Percentiles rank a stretch among this genome's conserved stretches.
These are phyloP conservation scores for Cytospora leucostoma DNA, from an alignment of 2,329 filamentous ascomycete species.

Conservation along the genomic window DNA sequence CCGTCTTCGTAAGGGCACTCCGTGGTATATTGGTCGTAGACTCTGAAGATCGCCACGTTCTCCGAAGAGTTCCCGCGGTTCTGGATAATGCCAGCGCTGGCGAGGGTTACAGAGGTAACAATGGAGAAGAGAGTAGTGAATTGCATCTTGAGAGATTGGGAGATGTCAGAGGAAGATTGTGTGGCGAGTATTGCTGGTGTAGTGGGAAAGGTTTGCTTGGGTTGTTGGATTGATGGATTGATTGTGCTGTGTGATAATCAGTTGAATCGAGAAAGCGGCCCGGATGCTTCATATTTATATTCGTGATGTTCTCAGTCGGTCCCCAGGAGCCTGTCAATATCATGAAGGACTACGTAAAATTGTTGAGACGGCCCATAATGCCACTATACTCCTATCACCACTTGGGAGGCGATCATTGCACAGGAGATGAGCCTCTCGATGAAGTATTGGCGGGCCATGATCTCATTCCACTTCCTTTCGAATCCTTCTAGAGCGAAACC, in stretches of 20 bases:
- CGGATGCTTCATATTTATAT: not conserved
- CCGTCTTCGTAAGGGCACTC: not conserved
- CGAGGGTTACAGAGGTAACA: conserved; percentile 3
- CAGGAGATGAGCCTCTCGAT: too few relatives aligned
- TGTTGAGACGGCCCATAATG: not conserved
- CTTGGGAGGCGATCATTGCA: too few relatives aligned
- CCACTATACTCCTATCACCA: too few relatives aligned
- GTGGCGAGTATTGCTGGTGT: not conserved
- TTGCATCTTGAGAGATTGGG: not conserved
- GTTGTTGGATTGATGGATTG: not conserved
- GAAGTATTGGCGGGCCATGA: too few relatives aligned
- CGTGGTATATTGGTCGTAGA: conserved; percentile 5
- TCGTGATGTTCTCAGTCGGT: not conserved
- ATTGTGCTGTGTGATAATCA: not conserved
- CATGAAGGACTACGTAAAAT: not conserved
- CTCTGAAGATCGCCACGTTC: not conserved
- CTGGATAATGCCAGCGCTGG: not conserved
- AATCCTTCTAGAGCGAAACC: too few relatives aligned
- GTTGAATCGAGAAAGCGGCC: not conserved
- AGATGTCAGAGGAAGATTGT: not conserved
- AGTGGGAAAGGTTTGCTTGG: not conserved
- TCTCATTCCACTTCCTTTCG: too few relatives aligned
- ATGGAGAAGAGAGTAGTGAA: conserved; percentile 5
- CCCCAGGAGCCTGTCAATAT: not conserved
- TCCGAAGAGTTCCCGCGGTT: not conserved